Conservation (phyloP, 306 rosid genomes). For the Cucumis sativus region Cucumber_9930_V3 NC_026658.2:745001-745500, state of each 20-base stretch:
- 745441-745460: background rate
- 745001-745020: background rate
- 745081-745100: too few species aligned
- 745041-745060: background rate
- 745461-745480: background rate
- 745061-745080: too few species aligned
- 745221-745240: too few species aligned
- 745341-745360: background rate
- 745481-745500: background rate
- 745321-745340: background rate
- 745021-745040: background rate
- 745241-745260: too few species aligned
- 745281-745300: background rate
- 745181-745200: too few species aligned
- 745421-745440: background rate
- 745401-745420: background rate
- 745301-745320: background rate
- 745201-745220: too few species aligned
- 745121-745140: too few species aligned
- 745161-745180: too few species aligned
- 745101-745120: too few species aligned
- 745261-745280: too few species aligned
- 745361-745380: background rate
- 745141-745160: too few species aligned
- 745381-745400: background rate